Evolutionary conservation across 2,329 filamentous ascomycete species (phyloP).

Genomic region (Dactylellina cionopaga): DNA sequence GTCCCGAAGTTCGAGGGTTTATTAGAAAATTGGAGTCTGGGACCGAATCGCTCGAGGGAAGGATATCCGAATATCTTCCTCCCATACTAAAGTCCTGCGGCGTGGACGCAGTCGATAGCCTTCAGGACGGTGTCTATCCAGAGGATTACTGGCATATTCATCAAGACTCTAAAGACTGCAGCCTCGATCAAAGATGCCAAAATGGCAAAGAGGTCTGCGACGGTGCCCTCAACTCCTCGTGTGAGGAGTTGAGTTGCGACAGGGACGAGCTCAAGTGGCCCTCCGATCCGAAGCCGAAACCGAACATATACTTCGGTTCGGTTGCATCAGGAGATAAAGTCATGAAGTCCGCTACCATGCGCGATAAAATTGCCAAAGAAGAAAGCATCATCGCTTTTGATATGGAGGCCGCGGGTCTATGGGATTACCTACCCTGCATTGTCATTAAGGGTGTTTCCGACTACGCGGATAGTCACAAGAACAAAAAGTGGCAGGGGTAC

Average conservation of each 20-base stretch:
- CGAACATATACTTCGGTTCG: slow-evolving; percentile 58
- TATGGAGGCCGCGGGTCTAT: slow-evolving; percentile 60
- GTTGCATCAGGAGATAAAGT: slow-evolving; percentile 60
- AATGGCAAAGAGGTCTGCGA: slow-evolving; percentile 8
- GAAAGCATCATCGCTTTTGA: slow-evolving; percentile 58
- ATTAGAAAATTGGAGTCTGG: slow-evolving; percentile 54
- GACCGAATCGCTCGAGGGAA: slow-evolving; percentile 44
- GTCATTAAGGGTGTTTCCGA: slow-evolving; percentile 60
- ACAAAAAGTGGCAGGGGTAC: slow-evolving; percentile 61
- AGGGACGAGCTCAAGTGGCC: background rate
- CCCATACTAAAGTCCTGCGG: background rate
- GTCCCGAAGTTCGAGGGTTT: slow-evolving; percentile 57
- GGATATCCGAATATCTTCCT: slow-evolving; percentile 30
- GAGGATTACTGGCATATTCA: slow-evolving; percentile 27
- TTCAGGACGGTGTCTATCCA: slow-evolving; percentile 3
- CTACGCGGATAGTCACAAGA: slow-evolving; percentile 62
- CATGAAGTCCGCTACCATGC: slow-evolving; percentile 60
- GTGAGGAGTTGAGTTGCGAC: slow-evolving; percentile 26
- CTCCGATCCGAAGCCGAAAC: background rate
- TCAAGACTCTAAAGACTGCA: background rate
- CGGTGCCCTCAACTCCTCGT: background rate
- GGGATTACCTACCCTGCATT: slow-evolving; percentile 58
- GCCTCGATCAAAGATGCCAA: background rate
- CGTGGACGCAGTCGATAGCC: background rate
- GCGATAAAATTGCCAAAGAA: slow-evolving; percentile 56